A percentile compares a stretch with the other conserved stretches of the same genome.
phyloP scores from a whole-genome alignment of 2,329 filamentous ascomycete genomes.

The Penicillium sp. region DNA sequence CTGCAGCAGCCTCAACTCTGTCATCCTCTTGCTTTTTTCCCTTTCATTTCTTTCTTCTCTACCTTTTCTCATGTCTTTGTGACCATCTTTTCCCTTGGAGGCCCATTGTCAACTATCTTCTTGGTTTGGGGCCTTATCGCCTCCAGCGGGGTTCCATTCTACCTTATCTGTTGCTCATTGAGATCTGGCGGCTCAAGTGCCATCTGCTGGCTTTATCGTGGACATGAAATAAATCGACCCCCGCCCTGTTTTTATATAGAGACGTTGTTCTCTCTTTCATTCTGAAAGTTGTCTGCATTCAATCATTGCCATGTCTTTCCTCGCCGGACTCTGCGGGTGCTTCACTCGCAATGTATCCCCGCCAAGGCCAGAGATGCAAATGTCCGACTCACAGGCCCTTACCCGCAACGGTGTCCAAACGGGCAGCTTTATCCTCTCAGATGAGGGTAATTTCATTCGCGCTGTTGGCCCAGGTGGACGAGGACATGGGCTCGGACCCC shows the following conservation, averaged over 20 bases:
- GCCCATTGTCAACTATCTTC: background rate
- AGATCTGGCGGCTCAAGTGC: background rate
- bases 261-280: background rate
- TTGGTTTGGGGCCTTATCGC: conserved; percentile 3
- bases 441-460: conserved; percentile 17
- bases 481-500: conserved; percentile 14
- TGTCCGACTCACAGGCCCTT: background rate
- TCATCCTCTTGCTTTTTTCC: conserved; percentile 1
- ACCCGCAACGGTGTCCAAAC: conserved; percentile 17
- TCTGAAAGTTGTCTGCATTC: background rate
- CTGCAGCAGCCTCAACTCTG: conserved; percentile 21
- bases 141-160: conserved; percentile 6
- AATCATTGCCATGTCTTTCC: conserved; percentile 19
- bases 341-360: conserved; percentile 12
- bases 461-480: conserved; percentile 2
- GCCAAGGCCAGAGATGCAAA: conserved; percentile 11
- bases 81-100: background rate
- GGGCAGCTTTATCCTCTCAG: conserved; percentile 17
- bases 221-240: background rate
- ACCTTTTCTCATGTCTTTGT: conserved; percentile 7
- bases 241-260: background rate
- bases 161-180: conserved; percentile 2
- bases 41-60: conserved; percentile 11
- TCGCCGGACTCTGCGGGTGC: conserved; percentile 24
- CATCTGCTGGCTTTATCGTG: background rate